A percentile compares a stretch with the other conserved stretches of the same genome.
Conservation (phyloP, 805 yeast genomes). For the Starmerella riodocensis region DNA sequence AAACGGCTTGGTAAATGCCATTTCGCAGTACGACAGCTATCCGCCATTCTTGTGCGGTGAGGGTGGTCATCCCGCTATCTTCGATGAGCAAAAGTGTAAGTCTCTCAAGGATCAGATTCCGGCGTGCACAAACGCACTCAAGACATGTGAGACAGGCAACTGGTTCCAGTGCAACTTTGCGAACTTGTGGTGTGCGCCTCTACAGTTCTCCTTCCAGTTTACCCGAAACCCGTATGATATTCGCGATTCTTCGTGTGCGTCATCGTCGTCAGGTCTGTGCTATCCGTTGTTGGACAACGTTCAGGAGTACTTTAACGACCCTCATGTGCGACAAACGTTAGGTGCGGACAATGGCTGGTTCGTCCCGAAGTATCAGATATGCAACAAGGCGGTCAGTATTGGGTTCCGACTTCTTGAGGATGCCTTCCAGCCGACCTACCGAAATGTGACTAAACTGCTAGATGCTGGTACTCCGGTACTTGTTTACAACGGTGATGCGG, state of each 20-base stretch:
- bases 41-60: conserved; percentile 90
- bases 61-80: conserved; percentile 47
- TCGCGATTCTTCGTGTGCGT: conserved; percentile 46
- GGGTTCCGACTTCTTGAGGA: conserved; percentile 40
- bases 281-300: conserved; percentile 43
- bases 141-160: conserved; percentile 12
- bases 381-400: conserved; percentile 62
- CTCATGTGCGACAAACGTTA: conserved; percentile 39
- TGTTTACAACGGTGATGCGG: conserved; percentile 91
- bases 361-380: conserved; percentile 43
- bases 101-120: conserved; percentile 8
- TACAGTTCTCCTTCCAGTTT: conserved; percentile 12
- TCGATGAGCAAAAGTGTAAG: conserved; percentile 12
- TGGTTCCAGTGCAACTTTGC: conserved; percentile 12
- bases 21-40: conserved; percentile 63
- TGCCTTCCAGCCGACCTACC: conserved; percentile 82
- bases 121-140: conserved; percentile 9
- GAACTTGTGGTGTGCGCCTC: conserved; percentile 6
- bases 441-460: conserved; percentile 52
- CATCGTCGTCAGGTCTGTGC: conserved; percentile 42
- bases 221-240: conserved; percentile 56
- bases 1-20: conserved; percentile 81
- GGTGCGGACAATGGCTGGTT: conserved; percentile 36
- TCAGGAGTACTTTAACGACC: conserved; percentile 41
- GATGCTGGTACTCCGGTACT: conserved; percentile 66